Evolutionary conservation across 768 basidiomycete species (phyloP).

Genomic region (Hortiboletus flavorubellus): DNA sequence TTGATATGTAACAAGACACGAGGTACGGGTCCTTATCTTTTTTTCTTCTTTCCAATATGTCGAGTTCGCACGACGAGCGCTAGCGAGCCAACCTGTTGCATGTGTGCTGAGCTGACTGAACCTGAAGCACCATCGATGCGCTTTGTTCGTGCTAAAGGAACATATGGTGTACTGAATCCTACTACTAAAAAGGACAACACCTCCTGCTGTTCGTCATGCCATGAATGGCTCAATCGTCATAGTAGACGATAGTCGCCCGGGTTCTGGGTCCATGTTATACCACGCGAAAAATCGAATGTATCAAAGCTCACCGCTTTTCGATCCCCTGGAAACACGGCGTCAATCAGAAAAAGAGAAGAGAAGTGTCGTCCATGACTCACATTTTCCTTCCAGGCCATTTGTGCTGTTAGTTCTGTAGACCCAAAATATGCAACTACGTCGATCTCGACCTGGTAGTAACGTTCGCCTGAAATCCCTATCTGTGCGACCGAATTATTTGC

Average conservation of each 20-base stretch:
- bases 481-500: not conserved
- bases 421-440: constrained; percentile 5
- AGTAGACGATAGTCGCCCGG: not conserved
- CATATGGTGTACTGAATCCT: too few relatives aligned
- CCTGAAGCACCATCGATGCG: too few relatives aligned
- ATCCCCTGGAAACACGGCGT: not conserved
- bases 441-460: not conserved
- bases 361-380: not conserved
- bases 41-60: too few relatives aligned
- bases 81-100: too few relatives aligned
- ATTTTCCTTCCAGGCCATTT: not conserved
- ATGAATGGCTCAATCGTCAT: not conserved
- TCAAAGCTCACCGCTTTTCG: not conserved
- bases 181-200: too few relatives aligned
- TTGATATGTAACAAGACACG: too few relatives aligned
- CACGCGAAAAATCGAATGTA: not conserved
- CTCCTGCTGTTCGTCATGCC: not conserved
- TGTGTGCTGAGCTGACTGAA: too few relatives aligned
- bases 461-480: not conserved
- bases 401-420: not conserved
- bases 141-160: too few relatives aligned
- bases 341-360: not conserved
- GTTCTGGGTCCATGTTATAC: not conserved
- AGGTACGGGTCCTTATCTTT: too few relatives aligned
- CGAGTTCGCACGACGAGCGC: too few relatives aligned